Evolutionary conservation across 257 asterid species (phyloP).

Genomic region (Phtheirospermum japonicum): DNA sequence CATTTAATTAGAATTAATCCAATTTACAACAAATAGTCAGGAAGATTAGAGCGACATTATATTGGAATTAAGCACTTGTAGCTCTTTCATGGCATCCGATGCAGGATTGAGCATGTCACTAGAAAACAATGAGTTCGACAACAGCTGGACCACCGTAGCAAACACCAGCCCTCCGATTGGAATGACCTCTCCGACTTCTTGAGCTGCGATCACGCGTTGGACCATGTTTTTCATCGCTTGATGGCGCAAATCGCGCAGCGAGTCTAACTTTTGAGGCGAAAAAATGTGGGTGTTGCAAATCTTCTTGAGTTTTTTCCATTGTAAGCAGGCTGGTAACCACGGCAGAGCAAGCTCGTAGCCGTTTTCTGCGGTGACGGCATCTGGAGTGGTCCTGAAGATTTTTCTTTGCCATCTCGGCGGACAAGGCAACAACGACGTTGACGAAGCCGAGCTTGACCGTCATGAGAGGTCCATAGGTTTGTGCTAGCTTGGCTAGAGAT

Average conservation of each 20-base stretch:
- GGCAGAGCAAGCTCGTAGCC: conserved; percentile 27
- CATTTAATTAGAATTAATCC: no score
- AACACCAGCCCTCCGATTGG: no score
- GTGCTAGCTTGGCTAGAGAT: conserved; percentile 31
- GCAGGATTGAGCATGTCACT: no score
- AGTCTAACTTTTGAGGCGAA: conserved; percentile 26
- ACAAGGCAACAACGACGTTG: conserved; percentile 27
- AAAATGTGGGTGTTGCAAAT: conserved; percentile 27
- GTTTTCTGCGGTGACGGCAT: conserved; percentile 30
- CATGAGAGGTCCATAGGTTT: no score
- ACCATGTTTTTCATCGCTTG: conserved; percentile 26
- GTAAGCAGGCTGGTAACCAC: conserved; percentile 26
- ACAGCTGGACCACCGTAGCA: no score
- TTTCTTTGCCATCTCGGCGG: conserved; percentile 31
- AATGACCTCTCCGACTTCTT: neutral
- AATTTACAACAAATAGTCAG: no score
- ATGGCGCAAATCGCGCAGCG: conserved; percentile 21
- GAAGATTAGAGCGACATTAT: no score
- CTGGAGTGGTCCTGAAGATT: conserved; percentile 27
- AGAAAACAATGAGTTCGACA: no score
- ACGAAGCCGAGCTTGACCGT: conserved; percentile 27
- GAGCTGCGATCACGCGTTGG: neutral
- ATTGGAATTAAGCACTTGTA: no score
- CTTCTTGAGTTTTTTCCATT: conserved; percentile 29
- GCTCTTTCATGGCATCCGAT: no score